These are phyloP conservation scores for Sugiyamaella valdiviana DNA, from an alignment of 805 yeast genomes.

Conservation along the genomic window DNA sequence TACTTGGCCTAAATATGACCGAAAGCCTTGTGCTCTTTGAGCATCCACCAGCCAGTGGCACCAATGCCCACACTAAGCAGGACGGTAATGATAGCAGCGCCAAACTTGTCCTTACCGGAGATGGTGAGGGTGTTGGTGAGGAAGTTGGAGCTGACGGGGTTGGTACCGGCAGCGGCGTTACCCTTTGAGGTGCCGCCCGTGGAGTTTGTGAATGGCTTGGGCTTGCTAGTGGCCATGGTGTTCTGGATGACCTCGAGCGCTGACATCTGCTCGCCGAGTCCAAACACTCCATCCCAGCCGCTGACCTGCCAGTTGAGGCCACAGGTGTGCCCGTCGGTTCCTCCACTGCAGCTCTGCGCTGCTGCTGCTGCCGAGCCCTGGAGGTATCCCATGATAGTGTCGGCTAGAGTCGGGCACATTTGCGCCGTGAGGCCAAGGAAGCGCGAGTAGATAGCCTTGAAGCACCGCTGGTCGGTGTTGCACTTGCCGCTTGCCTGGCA, in stretches of 20 bases:
- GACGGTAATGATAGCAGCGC: conserved; percentile 86
- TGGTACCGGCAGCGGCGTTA: conserved; percentile 62
- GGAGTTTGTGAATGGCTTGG: conserved; percentile 53
- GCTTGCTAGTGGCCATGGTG: conserved; percentile 31
- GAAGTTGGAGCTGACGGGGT: conserved; percentile 20
- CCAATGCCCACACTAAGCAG: conserved; percentile 53
- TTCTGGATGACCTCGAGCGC: conserved; percentile 62
- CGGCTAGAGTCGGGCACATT: conserved; percentile 50
- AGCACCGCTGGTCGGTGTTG: conserved; percentile 68
- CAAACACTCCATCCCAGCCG: conserved; percentile 62
- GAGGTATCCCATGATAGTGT: conserved; percentile 41
- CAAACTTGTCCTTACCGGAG: conserved; percentile 65
- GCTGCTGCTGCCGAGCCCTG: conserved; percentile 61
- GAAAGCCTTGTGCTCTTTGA: conserved; percentile 10
- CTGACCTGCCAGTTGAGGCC: conserved; percentile 62
- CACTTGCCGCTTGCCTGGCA: conserved; percentile 56
- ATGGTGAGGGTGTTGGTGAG: conserved; percentile 34
- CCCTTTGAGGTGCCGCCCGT: conserved; percentile 71
- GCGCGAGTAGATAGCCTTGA: conserved; percentile 64
- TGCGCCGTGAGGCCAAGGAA: conserved; percentile 58
- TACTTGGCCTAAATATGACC: not conserved
- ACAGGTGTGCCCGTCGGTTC: conserved; percentile 74
- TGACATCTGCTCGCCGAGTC: conserved; percentile 79
- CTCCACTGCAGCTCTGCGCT: conserved; percentile 74
- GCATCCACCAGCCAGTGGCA: conserved; percentile 77